phyloP scores from a whole-genome alignment of 2,329 filamentous ascomycete species.

The Thermoascus crustaceus region DNA sequence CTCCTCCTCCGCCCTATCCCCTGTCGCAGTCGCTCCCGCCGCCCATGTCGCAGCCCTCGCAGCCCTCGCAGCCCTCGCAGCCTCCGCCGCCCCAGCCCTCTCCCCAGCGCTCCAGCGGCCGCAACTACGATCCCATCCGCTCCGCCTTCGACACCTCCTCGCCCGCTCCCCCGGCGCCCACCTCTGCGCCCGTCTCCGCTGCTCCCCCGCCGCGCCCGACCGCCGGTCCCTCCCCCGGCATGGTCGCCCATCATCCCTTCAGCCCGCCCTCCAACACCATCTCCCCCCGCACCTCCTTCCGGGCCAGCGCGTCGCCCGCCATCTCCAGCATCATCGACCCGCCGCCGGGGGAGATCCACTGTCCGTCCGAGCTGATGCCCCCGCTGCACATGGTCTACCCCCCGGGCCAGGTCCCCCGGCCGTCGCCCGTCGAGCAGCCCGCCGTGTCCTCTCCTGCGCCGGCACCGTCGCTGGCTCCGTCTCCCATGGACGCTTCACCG shows the following conservation, averaged over 20 bases:
- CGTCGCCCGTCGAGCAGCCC: conserved; percentile 12
- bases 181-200: conserved; percentile 31
- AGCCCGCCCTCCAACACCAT: conserved; percentile 41
- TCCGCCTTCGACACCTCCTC: conserved; percentile 49
- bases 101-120: conserved; percentile 57
- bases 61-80: conserved; percentile 30
- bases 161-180: conserved; percentile 28
- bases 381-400: too few relatives aligned
- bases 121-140: conserved; percentile 84
- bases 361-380: too few relatives aligned
- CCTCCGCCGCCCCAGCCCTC: conserved; percentile 35
- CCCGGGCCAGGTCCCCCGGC: conserved; percentile 17
- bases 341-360: too few relatives aligned
- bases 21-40: conserved; percentile 15
- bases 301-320: conserved; percentile 81
- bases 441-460: conserved; percentile 5
- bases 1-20: conserved; percentile 16
- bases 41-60: conserved; percentile 15
- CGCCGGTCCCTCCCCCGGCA: conserved; percentile 56
- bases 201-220: conserved; percentile 36
- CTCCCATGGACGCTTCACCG: conserved; percentile 2
- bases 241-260: conserved; percentile 44
- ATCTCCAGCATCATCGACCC: conserved; percentile 86
- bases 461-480: conserved; percentile 3
- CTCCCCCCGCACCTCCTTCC: conserved; percentile 45